Evolutionary conservation across 345 rosid genomes (phyloP).

Genomic region (Atalantia buxifolia): DNA sequence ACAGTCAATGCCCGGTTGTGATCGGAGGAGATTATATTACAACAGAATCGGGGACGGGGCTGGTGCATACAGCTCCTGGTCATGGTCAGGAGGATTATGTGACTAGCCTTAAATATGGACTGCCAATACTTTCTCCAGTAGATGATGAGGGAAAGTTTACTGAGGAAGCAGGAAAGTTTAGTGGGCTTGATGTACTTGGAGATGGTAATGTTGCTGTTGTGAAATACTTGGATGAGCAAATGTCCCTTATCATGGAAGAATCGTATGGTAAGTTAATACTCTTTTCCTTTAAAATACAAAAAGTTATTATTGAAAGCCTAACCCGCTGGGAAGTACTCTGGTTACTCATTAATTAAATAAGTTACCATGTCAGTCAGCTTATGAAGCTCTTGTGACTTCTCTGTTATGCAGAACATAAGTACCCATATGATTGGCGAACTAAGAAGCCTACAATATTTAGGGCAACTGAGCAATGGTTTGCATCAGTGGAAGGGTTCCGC

Average conservation of each 20-base stretch:
- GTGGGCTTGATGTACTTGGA: conserved; percentile 92
- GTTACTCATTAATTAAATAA: neutral
- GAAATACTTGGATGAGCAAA: conserved; percentile 65
- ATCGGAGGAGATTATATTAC: conserved; percentile 94
- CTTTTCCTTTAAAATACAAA: conserved; percentile 6
- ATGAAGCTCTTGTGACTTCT: conserved; percentile 15
- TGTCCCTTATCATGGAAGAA: conserved; percentile 78
- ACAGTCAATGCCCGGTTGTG: conserved; percentile 76
- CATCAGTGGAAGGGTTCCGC: conserved; percentile 93
- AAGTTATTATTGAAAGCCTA: conserved; percentile 2
- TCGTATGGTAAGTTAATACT: conserved; percentile 57
- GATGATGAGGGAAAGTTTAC: conserved; percentile 91
- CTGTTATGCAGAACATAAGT: conserved; percentile 67
- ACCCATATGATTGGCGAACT: conserved; percentile 98
- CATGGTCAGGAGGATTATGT: conserved; percentile 97
- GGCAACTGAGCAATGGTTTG: conserved; percentile 99
- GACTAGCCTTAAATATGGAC: conserved; percentile 84
- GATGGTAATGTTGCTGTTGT: conserved; percentile 88
- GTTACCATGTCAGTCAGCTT: conserved; percentile 1
- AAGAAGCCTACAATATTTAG: conserved; percentile 94
- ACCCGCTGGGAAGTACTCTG: neutral
- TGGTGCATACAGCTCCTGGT: conserved; percentile 99
- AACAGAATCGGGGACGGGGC: conserved; percentile 96
- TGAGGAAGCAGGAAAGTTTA: conserved; percentile 81
- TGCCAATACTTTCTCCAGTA: conserved; percentile 78